Conservation (phyloP, 2,329 filamentous ascomycete species). For the Colletotrichum sp. region DNA sequence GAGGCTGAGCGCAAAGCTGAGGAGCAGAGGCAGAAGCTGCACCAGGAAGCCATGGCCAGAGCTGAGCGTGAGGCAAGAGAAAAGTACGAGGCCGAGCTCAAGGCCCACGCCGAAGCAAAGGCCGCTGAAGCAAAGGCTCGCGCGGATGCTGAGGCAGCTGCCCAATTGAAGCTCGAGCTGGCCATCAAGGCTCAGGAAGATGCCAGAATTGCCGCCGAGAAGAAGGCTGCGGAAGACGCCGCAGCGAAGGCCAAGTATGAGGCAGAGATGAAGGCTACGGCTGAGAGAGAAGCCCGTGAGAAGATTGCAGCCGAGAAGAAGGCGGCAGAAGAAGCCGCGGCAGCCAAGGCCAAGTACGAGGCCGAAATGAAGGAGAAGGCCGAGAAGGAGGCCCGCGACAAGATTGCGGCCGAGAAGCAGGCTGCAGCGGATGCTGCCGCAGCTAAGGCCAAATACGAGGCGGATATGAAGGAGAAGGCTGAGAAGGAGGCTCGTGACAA, state of each 20-base stretch:
- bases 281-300: conserved; percentile 33
- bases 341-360: conserved; percentile 27
- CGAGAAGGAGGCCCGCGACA: conserved; percentile 28
- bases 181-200: conserved; percentile 42
- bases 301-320: conserved; percentile 37
- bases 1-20: conserved; percentile 49
- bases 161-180: conserved; percentile 34
- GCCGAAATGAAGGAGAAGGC: conserved; percentile 39
- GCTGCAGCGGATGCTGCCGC: conserved; percentile 26
- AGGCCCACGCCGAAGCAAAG: conserved; percentile 48
- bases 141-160: conserved; percentile 46
- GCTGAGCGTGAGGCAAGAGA: conserved; percentile 35
- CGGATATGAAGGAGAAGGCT: conserved; percentile 39
- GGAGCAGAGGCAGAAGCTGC: conserved; percentile 46
- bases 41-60: conserved; percentile 38
- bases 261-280: conserved; percentile 39
- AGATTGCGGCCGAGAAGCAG: conserved; percentile 37
- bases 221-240: conserved; percentile 31
- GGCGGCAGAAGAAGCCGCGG: conserved; percentile 23
- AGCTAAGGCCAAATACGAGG: conserved; percentile 27
- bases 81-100: conserved; percentile 45
- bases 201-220: conserved; percentile 44
- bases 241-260: conserved; percentile 37
- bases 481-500: conserved; percentile 29
- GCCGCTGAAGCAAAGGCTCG: conserved; percentile 41